Base-by-base conservation (phyloP, 805 yeast genomes). In the Brettanomyces nanus region DNA sequence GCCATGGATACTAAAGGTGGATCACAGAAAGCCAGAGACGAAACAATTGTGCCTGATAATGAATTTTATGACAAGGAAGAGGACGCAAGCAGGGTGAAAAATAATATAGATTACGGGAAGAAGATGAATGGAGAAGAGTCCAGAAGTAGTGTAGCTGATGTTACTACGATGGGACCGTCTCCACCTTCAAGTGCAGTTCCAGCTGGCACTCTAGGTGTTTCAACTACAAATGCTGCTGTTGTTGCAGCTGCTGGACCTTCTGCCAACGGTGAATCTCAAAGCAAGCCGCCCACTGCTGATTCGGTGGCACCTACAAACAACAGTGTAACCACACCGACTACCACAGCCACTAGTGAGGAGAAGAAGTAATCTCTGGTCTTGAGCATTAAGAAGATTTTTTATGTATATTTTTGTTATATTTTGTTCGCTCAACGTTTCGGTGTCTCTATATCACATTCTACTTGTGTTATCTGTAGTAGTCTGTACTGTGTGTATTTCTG, bases 1-100 rank as follows among this genome's bases (percentile, higher is more conserved):
- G 87, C 95, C 9, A 78, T 75, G 46, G 97, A 90, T 48, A 85
- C 92, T 15, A 75, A 84, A 56, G 97, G 97, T 28, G 97, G 97
- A 2, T 83, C 95, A 0, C 82, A 80, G 53, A 75, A 73, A 54
- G 90, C 90, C 13, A 71, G 92, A 41, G 97, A 90, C 57, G 77
- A 74, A 48, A 68, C 64, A 22, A 67, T 85, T 35, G 82, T 76
- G 46, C 79, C 80, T 2, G 82, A 72, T 35, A 80, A 78, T 51
- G 97, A 90, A 61, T 84, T 77, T 53, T 87, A 79, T 53, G 85
- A 80, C 38, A 74, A 69, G 41, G 80, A 75, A 31, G 77, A 72
- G 45, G 66, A 65, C 44, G 71, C 61, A 13, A 53, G 27, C 4
- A 48, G 41, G 30, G 39, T 45, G 2, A 56, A 54, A 27, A 49